Evolutionary conservation across 768 basidiomycete species (phyloP), one percentile per base, ranked within the genome.

Genomic region (Tephrocybe sp.): DNA sequence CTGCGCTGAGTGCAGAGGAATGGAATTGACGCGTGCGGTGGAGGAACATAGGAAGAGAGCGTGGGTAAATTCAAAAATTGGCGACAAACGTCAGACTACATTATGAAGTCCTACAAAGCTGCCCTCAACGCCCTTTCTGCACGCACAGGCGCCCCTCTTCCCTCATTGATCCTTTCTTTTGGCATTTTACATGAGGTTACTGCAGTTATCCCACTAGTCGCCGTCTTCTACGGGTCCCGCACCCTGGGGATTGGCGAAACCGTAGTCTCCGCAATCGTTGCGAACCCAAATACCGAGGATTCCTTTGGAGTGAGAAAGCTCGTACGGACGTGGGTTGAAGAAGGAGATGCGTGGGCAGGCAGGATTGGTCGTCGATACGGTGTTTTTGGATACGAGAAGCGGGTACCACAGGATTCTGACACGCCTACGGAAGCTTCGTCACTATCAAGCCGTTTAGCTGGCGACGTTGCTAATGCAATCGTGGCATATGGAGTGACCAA

Each of bases 151-250:
- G 75, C 88, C 1, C 89, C 90, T 12, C 63, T 95, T 0, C 76
- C 91, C 1, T 92, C 91, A 10, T 78, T 97, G 55, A 56, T 80
- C 8, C 56, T 89, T 36, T 91, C 92, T 0, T 96, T 97, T 57
- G 83, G 80, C 5, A 69, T 94, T 47, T 73, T 97, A 2, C 94
- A 97, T 62, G 93, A 97, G 62, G 56, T 91, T 10, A 93, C 92
- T 0, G 92, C 93, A 0, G 62, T 94, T 45, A 73, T 83, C 0
- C 91, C 93, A 2, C 75, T 94, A 23, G 77, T 86, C 4, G 79
- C 82, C 32, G 63, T 89, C 34, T 96, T 92, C 65, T 91, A 82
- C 61, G 72, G 74, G 0, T 82, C 90, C 8, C 74, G 85, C 31
- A 64, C 77, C 4, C 58, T 89, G 1, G 88, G 87, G 2, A 65